A percentile compares a stretch with the other conserved stretches of the same genome.
These are phyloP conservation scores for Lichtheimia corymbifera DNA, from an alignment of 371 early-diverging fungal genomes.

Conservation along the genomic window DNA sequence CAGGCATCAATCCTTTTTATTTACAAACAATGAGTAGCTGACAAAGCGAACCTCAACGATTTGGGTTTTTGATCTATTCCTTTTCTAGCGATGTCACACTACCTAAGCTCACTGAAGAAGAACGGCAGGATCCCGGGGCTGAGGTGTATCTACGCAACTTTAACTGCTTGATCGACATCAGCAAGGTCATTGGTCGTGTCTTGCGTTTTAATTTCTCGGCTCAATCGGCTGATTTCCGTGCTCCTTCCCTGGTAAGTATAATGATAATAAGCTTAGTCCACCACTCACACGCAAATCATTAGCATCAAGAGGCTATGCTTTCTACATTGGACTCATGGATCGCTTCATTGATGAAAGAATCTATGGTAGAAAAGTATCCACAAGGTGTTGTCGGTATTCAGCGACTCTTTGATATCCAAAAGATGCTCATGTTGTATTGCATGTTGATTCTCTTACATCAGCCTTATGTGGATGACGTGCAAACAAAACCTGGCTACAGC, in stretches of 20 bases:
- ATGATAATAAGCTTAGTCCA: neutral
- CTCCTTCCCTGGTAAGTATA: constrained; percentile 29
- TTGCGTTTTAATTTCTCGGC: constrained; percentile 44
- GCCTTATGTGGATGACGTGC: constrained; percentile 37
- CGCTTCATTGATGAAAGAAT: constrained; percentile 18
- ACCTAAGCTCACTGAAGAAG: constrained; percentile 5
- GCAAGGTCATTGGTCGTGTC: constrained; percentile 39
- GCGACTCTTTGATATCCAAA: constrained; percentile 19
- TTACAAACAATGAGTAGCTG: constrained; percentile 6
- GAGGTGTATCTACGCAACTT: constrained; percentile 25
- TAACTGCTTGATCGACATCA: constrained; percentile 27
- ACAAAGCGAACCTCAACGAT: constrained; percentile 6
- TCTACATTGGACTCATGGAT: constrained; percentile 33
- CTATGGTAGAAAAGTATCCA: neutral
- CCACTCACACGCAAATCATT: neutral
- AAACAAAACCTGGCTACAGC: neutral
- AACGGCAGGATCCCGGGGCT: constrained; percentile 6
- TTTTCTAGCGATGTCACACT: neutral
- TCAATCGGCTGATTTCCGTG: constrained; percentile 31
- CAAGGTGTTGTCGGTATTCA: neutral
- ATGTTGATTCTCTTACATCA: constrained; percentile 41
- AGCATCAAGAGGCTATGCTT: constrained; percentile 32
- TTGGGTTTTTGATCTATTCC: neutral
- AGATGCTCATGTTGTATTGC: constrained; percentile 19
- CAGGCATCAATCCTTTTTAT: neutral